Evolutionary conservation across 306 rosid species (phyloP).

Genomic region (Acacia acuminata): DNA sequence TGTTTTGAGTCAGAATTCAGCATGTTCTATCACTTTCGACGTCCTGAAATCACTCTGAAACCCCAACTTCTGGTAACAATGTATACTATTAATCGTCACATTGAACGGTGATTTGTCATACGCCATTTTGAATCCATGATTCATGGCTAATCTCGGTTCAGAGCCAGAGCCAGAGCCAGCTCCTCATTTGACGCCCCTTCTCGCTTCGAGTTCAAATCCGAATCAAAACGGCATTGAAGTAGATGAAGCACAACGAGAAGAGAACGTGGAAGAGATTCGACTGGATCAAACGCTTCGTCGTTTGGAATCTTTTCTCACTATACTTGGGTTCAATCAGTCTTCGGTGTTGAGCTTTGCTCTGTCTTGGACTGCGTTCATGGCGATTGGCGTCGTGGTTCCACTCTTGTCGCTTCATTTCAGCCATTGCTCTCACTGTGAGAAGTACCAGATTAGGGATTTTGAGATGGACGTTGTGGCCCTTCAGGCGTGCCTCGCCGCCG

Average conservation of each 20-base stretch:
- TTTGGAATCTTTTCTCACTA: constrained; percentile 40
- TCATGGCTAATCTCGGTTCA: constrained; percentile 37
- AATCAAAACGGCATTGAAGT: not conserved
- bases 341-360: constrained; percentile 25
- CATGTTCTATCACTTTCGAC: not conserved
- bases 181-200: constrained; percentile 8
- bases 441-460: constrained; percentile 45
- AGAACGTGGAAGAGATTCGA: constrained; percentile 16
- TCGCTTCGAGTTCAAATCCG: constrained; percentile 14
- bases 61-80: not conserved
- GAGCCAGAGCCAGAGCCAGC: constrained; percentile 28
- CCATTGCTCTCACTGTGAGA: constrained; percentile 32
- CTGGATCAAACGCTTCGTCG: constrained; percentile 42
- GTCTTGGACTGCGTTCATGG: constrained; percentile 47
- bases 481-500: constrained; percentile 55
- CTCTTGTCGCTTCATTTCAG: constrained; percentile 31
- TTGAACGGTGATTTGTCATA: not conserved
- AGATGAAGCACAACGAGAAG: not conserved
- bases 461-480: constrained; percentile 54
- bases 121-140: not conserved
- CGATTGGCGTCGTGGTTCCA: constrained; percentile 42
- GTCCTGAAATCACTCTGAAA: not conserved
- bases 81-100: not conserved
- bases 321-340: constrained; percentile 45
- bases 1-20: not conserved